A percentile compares a stretch with the other conserved stretches of the same genome.
These are phyloP conservation scores for Heterobasidion parviporum DNA, from an alignment of 1,284 basidiomycete genomes.

Conservation along the genomic window DNA sequence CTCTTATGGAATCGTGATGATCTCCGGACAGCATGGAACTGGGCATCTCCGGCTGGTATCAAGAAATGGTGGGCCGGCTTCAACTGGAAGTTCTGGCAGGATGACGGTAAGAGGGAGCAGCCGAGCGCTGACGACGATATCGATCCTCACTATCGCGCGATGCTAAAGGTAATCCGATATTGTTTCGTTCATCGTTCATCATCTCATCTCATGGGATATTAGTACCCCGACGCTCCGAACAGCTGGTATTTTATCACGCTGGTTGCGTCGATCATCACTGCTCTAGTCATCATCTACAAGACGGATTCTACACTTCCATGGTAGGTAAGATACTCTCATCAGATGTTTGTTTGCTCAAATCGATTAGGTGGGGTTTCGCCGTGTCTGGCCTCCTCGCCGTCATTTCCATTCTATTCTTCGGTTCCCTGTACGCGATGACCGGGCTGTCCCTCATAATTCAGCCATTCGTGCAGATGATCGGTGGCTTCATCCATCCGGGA, in stretches of 20 bases:
- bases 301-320: slow-evolving; percentile 46
- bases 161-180: slow-evolving; percentile 9
- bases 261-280: slow-evolving; percentile 35
- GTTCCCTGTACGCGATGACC: slow-evolving; percentile 34
- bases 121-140: slow-evolving; percentile 4
- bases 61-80: slow-evolving; percentile 21
- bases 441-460: slow-evolving; percentile 27
- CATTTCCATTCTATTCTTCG: slow-evolving; percentile 47
- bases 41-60: slow-evolving; percentile 13
- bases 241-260: slow-evolving; percentile 45
- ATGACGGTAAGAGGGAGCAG: slow-evolving; percentile 4
- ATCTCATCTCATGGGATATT: neutral
- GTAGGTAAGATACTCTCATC: slow-evolving; percentile 18
- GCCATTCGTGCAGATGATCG: slow-evolving; percentile 25
- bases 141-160: slow-evolving; percentile 14
- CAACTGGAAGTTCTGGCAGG: slow-evolving; percentile 10
- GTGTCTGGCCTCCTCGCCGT: slow-evolving; percentile 30
- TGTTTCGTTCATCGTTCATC: neutral
- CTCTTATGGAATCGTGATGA: slow-evolving; percentile 39
- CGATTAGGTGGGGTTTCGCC: slow-evolving; percentile 10
- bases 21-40: slow-evolving; percentile 25
- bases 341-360: slow-evolving; percentile 8
- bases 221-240: slow-evolving; percentile 11
- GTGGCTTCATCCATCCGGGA: slow-evolving; percentile 30
- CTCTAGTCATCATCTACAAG: slow-evolving; percentile 43